phyloP scores from a whole-genome alignment of 352 stramenopile genomes.

The Thraustochytrium sp. region DNA sequence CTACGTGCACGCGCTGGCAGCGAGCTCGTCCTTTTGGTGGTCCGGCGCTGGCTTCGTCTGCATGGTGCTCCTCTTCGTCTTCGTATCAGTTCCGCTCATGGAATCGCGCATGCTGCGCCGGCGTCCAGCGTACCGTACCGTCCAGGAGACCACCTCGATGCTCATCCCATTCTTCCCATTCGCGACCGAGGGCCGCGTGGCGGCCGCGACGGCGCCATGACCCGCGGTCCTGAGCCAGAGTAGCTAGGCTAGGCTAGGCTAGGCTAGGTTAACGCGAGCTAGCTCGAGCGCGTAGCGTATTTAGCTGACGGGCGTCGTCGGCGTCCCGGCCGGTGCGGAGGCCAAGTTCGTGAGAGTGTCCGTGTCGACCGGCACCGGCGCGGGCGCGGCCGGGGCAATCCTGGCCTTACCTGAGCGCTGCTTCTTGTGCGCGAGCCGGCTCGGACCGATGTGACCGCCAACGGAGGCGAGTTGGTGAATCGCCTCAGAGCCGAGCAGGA shows the following conservation, averaged over 20 bases:
- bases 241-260: no score
- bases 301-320: no score
- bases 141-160: background rate
- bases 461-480: no score
- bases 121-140: background rate
- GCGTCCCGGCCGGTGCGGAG: no score
- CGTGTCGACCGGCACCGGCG: no score
- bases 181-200: background rate
- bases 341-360: no score
- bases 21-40: background rate
- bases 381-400: no score
- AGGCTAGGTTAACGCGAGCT: no score
- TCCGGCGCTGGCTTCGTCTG: background rate
- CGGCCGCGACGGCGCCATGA: background rate
- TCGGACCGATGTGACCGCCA: no score
- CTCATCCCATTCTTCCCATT: background rate
- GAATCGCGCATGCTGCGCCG: background rate
- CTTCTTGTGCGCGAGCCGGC: no score
- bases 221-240: background rate
- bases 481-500: background rate
- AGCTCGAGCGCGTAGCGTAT: no score
- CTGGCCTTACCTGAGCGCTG: no score
- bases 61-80: conserved; percentile 23
- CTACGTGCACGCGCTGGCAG: background rate
- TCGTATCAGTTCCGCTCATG: conserved; percentile 2